These are phyloP conservation scores for Penicillium maclennaniae DNA, from an alignment of 495 filamentous ascomycete species.

Conservation along the genomic window DNA sequence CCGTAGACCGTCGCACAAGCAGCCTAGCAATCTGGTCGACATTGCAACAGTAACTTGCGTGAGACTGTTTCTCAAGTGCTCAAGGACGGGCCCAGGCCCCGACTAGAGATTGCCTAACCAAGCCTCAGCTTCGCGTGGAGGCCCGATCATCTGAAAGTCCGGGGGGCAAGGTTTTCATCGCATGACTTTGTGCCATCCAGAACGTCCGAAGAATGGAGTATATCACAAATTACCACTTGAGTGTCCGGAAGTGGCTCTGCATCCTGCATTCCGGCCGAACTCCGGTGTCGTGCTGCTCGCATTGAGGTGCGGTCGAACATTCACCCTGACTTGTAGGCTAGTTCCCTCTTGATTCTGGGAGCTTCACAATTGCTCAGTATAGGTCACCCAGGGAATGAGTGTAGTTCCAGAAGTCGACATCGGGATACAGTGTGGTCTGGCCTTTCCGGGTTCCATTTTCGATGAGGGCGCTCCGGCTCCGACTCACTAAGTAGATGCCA, in stretches of 20 bases:
- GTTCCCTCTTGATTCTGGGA: too few species aligned
- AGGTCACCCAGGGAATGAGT: too few species aligned
- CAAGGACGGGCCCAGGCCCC: not conserved
- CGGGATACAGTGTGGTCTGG: too few species aligned
- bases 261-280: slow-evolving; percentile 1
- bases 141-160: not conserved
- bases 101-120: not conserved
- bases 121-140: not conserved
- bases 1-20: slow-evolving; percentile 13
- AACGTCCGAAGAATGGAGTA: not conserved
- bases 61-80: not conserved
- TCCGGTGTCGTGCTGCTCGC: slow-evolving; percentile 1
- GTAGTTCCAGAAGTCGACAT: too few species aligned
- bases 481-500: too few species aligned
- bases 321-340: not conserved
- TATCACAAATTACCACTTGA: slow-evolving; percentile 1
- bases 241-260: not conserved
- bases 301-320: not conserved
- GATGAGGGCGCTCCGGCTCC: too few species aligned
- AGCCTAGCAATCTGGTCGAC: slow-evolving; percentile 11
- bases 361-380: too few species aligned
- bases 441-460: too few species aligned
- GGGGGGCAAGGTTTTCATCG: not conserved
- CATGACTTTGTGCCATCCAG: slow-evolving; percentile 1
- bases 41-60: slow-evolving; percentile 24